These are phyloP conservation scores for Globisporangium yorkense DNA, from an alignment of 352 stramenopile genomes.

Conservation along the genomic window DNA sequence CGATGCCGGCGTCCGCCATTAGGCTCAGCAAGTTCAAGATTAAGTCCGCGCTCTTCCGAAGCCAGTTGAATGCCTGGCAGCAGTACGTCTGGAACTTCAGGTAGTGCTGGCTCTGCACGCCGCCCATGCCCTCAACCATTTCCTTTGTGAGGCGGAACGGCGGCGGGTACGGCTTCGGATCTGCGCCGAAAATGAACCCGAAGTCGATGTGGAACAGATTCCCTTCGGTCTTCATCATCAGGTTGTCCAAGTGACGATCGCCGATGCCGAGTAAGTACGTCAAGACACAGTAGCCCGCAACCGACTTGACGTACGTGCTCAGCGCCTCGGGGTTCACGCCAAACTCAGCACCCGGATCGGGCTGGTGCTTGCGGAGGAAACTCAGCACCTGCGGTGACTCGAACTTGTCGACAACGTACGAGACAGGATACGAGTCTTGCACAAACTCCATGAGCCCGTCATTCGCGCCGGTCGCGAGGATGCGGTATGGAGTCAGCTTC, in stretches of 20 bases:
- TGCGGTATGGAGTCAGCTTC: constrained; percentile 95
- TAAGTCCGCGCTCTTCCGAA: constrained; percentile 97
- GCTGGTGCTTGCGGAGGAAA: constrained; percentile 85
- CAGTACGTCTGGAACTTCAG: constrained; percentile 91
- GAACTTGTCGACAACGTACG: constrained; percentile 93
- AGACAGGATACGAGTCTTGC: constrained; percentile 93
- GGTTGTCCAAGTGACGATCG: constrained; percentile 99
- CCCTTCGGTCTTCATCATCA: constrained; percentile 96
- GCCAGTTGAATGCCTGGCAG: constrained; percentile 90
- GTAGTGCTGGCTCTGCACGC: constrained; percentile 89
- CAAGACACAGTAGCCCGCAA: constrained; percentile 98
- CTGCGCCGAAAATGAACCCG: constrained; percentile 98
- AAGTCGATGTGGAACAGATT: constrained; percentile 99
- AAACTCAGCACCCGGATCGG: constrained; percentile 78
- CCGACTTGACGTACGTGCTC: constrained; percentile 96
- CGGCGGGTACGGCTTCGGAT: constrained; percentile 98
- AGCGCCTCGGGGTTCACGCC: constrained; percentile 89
- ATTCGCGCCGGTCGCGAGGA: constrained; percentile 82
- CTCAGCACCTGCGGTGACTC: constrained; percentile 90
- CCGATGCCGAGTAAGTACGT: constrained; percentile 99
- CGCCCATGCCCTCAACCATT: constrained; percentile 98
- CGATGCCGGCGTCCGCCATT: constrained; percentile 98
- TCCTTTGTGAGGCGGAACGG: constrained; percentile 97
- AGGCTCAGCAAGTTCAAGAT: constrained; percentile 98
- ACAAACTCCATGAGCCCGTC: constrained; percentile 98